Conservation (phyloP, 176 grass and related monocot species). For the Ensete ventricosum region DNA sequence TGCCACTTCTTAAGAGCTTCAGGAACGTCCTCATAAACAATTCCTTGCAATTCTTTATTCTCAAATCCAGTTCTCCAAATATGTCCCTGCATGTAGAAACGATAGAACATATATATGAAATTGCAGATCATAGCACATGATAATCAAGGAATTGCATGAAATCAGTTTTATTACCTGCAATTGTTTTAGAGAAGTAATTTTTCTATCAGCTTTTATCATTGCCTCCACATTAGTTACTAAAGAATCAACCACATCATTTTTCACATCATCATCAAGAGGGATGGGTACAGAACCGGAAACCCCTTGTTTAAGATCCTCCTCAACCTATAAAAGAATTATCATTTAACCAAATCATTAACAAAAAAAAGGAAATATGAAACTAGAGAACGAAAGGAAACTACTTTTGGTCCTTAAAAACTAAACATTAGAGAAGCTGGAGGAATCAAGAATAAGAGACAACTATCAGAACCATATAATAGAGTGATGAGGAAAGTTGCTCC, state of each 20-base stretch:
- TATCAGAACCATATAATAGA: too few species aligned
- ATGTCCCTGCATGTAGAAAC: conserved; percentile 62
- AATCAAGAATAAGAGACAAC: too few species aligned
- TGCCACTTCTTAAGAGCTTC: conserved; percentile 76
- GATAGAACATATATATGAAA: background rate
- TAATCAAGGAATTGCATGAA: background rate
- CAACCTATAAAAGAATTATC: conserved; percentile 46
- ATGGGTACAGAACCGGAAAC: conserved; percentile 53
- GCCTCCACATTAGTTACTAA: conserved; percentile 78
- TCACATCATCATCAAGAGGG: conserved; percentile 44
- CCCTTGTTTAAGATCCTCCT: conserved; percentile 67
- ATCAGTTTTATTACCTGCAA: conserved; percentile 59
- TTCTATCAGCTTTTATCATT: conserved; percentile 92
- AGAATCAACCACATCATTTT: conserved; percentile 54
- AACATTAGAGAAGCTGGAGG: too few species aligned
- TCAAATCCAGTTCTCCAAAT: conserved; percentile 95
- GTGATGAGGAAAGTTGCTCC: too few species aligned
- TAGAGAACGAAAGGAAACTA: background rate
- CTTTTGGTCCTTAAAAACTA: too few species aligned
- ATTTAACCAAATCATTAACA: background rate
- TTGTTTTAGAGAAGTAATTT: conserved; percentile 95
- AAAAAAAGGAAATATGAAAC: background rate
- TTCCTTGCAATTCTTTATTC: conserved; percentile 65
- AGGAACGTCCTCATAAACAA: conserved; percentile 92
- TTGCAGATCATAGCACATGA: background rate